Evolutionary conservation across 2,329 filamentous ascomycete species (phyloP), one percentile per base, ranked within the genome.

Genomic region (Trichoderma citrinoviride): DNA sequence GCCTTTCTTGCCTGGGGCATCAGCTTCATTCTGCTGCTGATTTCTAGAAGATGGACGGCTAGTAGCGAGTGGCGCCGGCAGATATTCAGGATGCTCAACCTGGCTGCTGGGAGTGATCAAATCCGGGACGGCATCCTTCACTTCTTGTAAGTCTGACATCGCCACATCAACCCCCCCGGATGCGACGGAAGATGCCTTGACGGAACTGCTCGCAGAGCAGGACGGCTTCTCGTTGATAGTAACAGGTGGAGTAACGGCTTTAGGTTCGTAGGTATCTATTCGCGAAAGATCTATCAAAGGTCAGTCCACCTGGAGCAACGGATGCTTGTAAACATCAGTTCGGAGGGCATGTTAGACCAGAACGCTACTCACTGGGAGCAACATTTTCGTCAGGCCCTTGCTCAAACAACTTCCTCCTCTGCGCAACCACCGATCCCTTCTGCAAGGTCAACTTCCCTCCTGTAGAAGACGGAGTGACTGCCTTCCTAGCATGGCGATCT

Each of bases 331-430:
- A 12, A 4, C 33, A 7, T 41, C 5, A 12, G 21, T 41, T 10
- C 1, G 14, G 8, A 1, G 7, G 17, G 17, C 7, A 12, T 10
- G 8, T 29, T 15, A 33, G 12, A 29, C 6, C 6, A 5, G 17
- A 25, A 12, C 12, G 33, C n/a, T 3, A 37, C 60, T n/a, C 49
- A 62, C 60, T 54, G 12, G 49, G 33, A 54, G 40, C 25, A 21
- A 15, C 12, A 37, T 4, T 62, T 37, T 62, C 41, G 37, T 15
- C 25, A 40, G 15, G 7, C n/a, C 27, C 60, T 62, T 14, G 49
- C 25, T 73, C 71, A 49, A 73, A 73, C 10, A 73, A 41, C 23
- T 54, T 70, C 47, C 68, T 66, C 49, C 67, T 68, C 54, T 73
- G 71, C 15, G 70, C 70, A n/a, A 73, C 71, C 14, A 68, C 55